Conservation (phyloP, 176 grass and related monocot genomes). For the Carex littledalei region DNA sequence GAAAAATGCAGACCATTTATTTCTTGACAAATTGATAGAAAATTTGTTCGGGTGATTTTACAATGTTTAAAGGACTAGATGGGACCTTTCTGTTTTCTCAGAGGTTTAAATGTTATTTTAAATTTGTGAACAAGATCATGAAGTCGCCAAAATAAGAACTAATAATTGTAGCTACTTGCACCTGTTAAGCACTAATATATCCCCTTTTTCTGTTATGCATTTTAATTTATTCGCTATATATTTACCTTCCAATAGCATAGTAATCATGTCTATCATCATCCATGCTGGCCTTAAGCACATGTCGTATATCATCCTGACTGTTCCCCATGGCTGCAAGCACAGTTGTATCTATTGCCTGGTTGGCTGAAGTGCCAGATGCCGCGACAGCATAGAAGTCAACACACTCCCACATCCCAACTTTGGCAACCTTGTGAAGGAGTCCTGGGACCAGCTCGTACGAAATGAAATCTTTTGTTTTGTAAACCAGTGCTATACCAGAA, state of each 20-base stretch:
- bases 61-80: not conserved
- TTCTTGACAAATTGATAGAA: not conserved
- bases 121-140: not conserved
- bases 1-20: not conserved
- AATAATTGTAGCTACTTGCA: not conserved
- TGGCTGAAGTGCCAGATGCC: not conserved
- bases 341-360: slow-evolving; percentile 21
- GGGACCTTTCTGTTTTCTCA: not conserved
- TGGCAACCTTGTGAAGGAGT: slow-evolving; percentile 31
- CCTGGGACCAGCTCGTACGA: slow-evolving; percentile 37
- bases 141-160: not conserved
- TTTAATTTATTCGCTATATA: not conserved
- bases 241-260: slow-evolving; percentile 56
- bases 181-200: not conserved
- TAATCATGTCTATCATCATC: slow-evolving; percentile 89
- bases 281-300: slow-evolving; percentile 88
- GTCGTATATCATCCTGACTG: slow-evolving; percentile 27
- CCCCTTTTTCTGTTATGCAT: not conserved
- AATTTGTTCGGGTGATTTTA: not conserved
- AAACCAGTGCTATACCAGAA: slow-evolving; percentile 37
- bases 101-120: not conserved
- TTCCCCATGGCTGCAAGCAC: slow-evolving; percentile 1
- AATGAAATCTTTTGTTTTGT: slow-evolving; percentile 44
- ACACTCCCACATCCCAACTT: slow-evolving; percentile 80
- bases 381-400: slow-evolving; percentile 72